These are phyloP conservation scores for Moniliophthora roreri DNA, from an alignment of 1,284 basidiomycete species.

Conservation along the genomic window DNA sequence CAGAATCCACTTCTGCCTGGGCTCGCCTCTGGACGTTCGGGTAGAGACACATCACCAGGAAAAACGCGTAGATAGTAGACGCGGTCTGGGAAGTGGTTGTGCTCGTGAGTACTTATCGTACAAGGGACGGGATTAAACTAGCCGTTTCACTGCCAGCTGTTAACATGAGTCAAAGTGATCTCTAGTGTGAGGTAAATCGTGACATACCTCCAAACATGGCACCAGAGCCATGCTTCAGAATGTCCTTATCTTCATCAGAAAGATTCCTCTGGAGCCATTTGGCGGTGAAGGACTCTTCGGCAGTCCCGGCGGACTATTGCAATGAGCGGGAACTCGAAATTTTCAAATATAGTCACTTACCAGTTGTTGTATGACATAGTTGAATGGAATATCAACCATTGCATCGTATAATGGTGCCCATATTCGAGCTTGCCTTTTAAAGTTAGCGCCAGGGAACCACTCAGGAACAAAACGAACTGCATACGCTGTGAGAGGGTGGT, in stretches of 20 bases:
- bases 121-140: constrained; percentile 2
- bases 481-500: neutral
- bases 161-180: neutral
- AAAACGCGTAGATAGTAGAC: constrained; percentile 22
- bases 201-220: constrained; percentile 21
- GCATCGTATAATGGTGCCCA: constrained; percentile 17
- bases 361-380: constrained; percentile 26
- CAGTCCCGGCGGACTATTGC: constrained; percentile 7
- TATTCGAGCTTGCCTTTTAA: constrained; percentile 25
- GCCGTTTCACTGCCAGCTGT: constrained; percentile 19
- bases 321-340: neutral
- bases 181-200: neutral
- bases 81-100: constrained; percentile 16
- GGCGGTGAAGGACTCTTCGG: constrained; percentile 16
- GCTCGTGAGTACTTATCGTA: neutral
- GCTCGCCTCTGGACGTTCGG: constrained; percentile 37
- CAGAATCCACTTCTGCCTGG: constrained; percentile 38
- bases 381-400: constrained; percentile 24
- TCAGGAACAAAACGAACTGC: constrained; percentile 21
- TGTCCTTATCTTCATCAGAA: constrained; percentile 1
- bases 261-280: constrained; percentile 7
- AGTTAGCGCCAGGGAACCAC: constrained; percentile 36
- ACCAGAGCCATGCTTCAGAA: constrained; percentile 16
- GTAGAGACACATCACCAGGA: constrained; percentile 35
- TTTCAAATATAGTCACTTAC: constrained; percentile 7